Percentiles rank a stretch among this genome's conserved stretches.
phyloP scores from a whole-genome alignment of 169 alveolate genomes.

The Plasmodium cynomolgi region DNA sequence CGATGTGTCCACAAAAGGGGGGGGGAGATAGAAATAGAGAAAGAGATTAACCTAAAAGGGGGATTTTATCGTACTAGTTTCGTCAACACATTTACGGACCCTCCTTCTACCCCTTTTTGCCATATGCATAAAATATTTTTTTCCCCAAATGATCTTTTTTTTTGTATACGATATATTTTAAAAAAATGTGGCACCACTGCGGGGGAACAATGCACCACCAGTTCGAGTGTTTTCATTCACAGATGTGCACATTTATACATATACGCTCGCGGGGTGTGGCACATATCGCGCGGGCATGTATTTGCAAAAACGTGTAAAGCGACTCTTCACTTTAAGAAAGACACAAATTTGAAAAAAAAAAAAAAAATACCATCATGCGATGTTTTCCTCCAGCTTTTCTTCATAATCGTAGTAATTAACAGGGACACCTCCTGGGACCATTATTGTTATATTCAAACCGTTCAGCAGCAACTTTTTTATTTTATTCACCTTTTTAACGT shows the following conservation, averaged over 20 bases:
- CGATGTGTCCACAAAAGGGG: background rate
- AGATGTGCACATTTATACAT: background rate
- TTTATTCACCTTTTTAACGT: constrained; percentile 83
- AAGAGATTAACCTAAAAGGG: background rate
- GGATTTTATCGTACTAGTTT: background rate
- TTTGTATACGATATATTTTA: background rate
- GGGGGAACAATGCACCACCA: background rate
- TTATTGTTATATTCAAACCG: constrained; percentile 88
- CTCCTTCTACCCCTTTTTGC: background rate
- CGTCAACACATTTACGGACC: background rate
- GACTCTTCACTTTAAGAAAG: background rate
- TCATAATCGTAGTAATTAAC: constrained; percentile 76
- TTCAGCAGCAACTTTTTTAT: constrained; percentile 85
- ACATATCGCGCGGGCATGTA: background rate
- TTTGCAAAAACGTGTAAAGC: background rate
- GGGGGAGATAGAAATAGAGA: background rate
- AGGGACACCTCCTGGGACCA: constrained; percentile 89
- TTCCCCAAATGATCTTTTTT: background rate
- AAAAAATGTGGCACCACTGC: background rate
- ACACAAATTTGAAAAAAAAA: constrained; percentile 6
- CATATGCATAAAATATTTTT: background rate
- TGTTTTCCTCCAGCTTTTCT: constrained; percentile 70
- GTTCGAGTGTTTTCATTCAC: background rate
- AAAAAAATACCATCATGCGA: constrained; percentile 8
- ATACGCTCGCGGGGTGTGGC: background rate